Percentiles rank a stretch among this genome's conserved stretches.
Conservation (phyloP, 495 filamentous ascomycete species). For the Neurospora sp. region DNA sequence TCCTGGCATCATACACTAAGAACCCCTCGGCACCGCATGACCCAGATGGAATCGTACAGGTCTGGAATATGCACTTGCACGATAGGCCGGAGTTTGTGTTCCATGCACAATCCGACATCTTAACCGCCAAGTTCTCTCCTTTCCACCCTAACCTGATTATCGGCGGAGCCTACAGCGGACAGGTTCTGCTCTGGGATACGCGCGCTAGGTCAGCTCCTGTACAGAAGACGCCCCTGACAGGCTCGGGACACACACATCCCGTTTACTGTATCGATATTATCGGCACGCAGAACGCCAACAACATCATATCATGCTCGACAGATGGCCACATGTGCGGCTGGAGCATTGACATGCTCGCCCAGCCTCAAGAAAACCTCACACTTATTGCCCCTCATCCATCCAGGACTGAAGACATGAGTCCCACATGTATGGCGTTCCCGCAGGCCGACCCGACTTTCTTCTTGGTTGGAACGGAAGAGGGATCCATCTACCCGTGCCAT, state of each 20-base stretch:
- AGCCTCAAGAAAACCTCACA: slow-evolving; percentile 86
- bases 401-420: slow-evolving; percentile 90
- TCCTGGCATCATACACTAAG: slow-evolving; percentile 92
- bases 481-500: slow-evolving; percentile 89
- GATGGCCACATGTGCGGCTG: slow-evolving; percentile 95
- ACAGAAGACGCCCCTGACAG: slow-evolving; percentile 90
- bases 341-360: slow-evolving; percentile 93
- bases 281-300: slow-evolving; percentile 96
- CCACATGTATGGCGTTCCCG: slow-evolving; percentile 94
- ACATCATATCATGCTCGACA: slow-evolving; percentile 91
- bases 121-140: slow-evolving; percentile 91
- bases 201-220: slow-evolving; percentile 78
- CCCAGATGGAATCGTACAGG: slow-evolving; percentile 84
- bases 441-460: slow-evolving; percentile 94
- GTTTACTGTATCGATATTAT: slow-evolving; percentile 93
- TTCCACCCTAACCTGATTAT: slow-evolving; percentile 95
- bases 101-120: slow-evolving; percentile 90
- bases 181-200: slow-evolving; percentile 98
- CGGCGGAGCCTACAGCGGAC: slow-evolving; percentile 88
- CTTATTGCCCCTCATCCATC: slow-evolving; percentile 75
- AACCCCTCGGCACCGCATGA: slow-evolving; percentile 92
- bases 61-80: slow-evolving; percentile 94
- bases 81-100: slow-evolving; percentile 93
- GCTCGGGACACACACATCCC: slow-evolving; percentile 87
- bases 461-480: slow-evolving; percentile 93